Base-by-base conservation (phyloP, 78 protist species). In the Tieghemostelium lacteum region DNA sequence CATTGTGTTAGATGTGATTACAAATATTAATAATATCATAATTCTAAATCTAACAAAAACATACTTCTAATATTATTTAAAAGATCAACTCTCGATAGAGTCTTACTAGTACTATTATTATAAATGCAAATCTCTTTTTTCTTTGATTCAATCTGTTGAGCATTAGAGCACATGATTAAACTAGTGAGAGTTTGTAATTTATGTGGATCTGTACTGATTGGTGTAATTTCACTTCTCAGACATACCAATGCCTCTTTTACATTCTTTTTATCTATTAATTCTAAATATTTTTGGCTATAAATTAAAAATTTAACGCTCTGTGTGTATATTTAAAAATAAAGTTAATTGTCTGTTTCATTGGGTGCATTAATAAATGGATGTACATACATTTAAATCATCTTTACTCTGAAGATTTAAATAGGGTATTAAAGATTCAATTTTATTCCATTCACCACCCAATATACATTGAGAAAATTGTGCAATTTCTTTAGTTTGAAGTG, bases 251-350 rank as follows among this genome's bases (percentile, higher is more conserved):
- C 94, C 50, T 31, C 66, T 26, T 34, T 61, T 2, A 67, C 39
- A 19, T 77, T 66, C 22, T 61, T 60, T 12, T 37, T 69, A 72
- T 93, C 96, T n/a, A 93, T 57, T 4, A 39, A 40, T 65, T 93
- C 96, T 52, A 93, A 86, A 73, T 50, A 93, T 73, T 93, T 93
- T 66, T 93, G 96, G 16, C 80, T 62, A 73, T 45, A 62, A 28
- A 93, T 45, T 69, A 76, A 71, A 55, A 76, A 80, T 42, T 57
- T 73, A 55, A 72, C 89, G 52, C 34, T 73, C 87, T 88, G 37
- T 73, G 49, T 7, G 2, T 19, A 37, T 34, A 45, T 29, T 34
- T 61, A 39, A 54, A 55, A 54, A 39, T 29, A 50, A 24, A 26
- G 10, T 33, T 12, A 14, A 77, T 2, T 26, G 16, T 20, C 26